Evolutionary conservation across 2,329 filamentous ascomycete genomes (phyloP).

Genomic region (Xylariaceae sp.): DNA sequence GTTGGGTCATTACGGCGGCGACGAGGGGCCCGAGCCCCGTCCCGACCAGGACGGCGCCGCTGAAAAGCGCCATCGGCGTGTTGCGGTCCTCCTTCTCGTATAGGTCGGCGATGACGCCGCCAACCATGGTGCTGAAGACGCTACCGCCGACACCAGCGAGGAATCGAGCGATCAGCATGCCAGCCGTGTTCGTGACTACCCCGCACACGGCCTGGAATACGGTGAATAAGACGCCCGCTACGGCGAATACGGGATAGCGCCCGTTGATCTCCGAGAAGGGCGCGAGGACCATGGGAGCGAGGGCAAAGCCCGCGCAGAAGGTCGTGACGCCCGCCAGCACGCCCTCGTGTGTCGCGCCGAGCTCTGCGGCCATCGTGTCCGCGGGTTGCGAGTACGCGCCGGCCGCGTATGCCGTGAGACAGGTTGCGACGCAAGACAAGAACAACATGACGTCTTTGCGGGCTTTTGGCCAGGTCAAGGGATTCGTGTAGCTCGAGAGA

Average conservation of each 20-base stretch:
- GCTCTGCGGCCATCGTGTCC: constrained; percentile 65
- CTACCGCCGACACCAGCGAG: constrained; percentile 77
- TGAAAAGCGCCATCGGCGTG: constrained; percentile 87
- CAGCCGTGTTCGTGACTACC: constrained; percentile 67
- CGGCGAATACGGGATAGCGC: constrained; percentile 78
- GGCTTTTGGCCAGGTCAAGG: constrained; percentile 70
- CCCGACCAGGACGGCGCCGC: constrained; percentile 75
- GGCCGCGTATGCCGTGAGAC: constrained; percentile 77
- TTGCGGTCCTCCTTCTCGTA: constrained; percentile 80
- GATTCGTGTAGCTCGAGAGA: constrained; percentile 68
- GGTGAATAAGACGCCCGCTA: constrained; percentile 72
- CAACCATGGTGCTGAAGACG: constrained; percentile 84
- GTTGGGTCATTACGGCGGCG: constrained; percentile 68
- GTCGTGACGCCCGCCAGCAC: constrained; percentile 76
- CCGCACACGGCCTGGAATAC: constrained; percentile 73
- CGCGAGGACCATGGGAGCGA: constrained; percentile 85
- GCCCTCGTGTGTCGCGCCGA: constrained; percentile 65
- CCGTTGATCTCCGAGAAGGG: constrained; percentile 90
- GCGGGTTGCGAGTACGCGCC: constrained; percentile 77
- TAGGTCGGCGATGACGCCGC: constrained; percentile 87
- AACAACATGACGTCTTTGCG: constrained; percentile 73
- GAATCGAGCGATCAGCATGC: constrained; percentile 76
- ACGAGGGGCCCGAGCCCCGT: constrained; percentile 79
- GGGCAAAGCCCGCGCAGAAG: constrained; percentile 79
- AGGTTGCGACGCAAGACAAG: constrained; percentile 76